Percentiles rank a stretch among this genome's conserved stretches.
phyloP scores from a whole-genome alignment of 345 rosid genomes.

The Citrus sp. region DNA sequence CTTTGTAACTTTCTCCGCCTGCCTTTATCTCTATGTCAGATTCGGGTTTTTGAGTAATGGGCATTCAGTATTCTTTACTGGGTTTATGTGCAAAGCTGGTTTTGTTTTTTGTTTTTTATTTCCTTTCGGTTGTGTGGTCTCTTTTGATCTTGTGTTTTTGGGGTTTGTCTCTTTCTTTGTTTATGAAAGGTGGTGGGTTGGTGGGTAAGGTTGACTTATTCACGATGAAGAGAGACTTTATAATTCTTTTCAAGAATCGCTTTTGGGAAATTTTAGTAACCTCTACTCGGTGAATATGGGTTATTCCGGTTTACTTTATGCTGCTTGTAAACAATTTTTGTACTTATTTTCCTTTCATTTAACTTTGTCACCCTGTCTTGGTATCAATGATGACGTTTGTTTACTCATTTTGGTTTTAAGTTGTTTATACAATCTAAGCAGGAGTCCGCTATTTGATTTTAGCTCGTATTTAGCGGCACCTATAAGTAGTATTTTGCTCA shows the following conservation, averaged over 20 bases:
- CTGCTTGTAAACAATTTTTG: conserved; percentile 13
- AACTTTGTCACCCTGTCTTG: conserved; percentile 19
- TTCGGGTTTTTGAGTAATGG: conserved; percentile 15
- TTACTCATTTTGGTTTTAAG: not conserved
- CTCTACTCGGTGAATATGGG: conserved; percentile 8
- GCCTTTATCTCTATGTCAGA: not conserved
- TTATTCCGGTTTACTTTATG: conserved; percentile 10
- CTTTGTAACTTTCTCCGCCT: too few relatives aligned
- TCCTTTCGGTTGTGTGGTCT: conserved; percentile 27
- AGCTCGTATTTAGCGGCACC: conserved; percentile 1
- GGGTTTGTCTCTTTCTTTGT: conserved; percentile 1
- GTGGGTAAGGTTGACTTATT: conserved; percentile 74
- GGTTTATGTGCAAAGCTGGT: conserved; percentile 19
- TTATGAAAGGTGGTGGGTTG: conserved; percentile 79
- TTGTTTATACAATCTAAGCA: conserved; percentile 4
- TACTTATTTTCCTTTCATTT: not conserved
- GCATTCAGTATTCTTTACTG: conserved; percentile 26
- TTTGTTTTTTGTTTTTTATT: conserved; percentile 6
- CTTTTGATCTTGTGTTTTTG: conserved; percentile 12
- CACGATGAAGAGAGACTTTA: conserved; percentile 17
- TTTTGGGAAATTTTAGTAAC: conserved; percentile 22
- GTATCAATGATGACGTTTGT: conserved; percentile 5
- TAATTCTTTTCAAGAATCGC: conserved; percentile 16
- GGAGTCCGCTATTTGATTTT: not conserved
- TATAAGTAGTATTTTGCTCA: not conserved